Base-by-base conservation (phyloP, 805 yeast genomes). In the Metschnikowia proteae region DNA sequence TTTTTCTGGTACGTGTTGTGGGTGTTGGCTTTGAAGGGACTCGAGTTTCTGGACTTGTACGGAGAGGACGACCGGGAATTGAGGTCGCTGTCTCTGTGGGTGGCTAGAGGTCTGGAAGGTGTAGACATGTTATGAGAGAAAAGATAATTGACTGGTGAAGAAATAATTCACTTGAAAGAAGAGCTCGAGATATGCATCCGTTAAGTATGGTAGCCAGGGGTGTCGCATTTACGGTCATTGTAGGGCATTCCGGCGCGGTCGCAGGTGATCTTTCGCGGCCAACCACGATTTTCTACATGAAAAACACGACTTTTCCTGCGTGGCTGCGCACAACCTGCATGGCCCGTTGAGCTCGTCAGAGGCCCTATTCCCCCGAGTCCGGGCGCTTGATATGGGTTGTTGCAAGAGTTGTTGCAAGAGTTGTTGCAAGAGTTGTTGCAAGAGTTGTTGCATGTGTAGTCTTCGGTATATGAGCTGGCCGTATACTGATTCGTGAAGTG, bases 21-120 rank as follows among this genome's bases (percentile, higher is more conserved):
- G 10, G 43, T 17, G 27, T 37, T 25, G 13, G n/a, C 32, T 25
- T 38, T 53, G 27, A 45, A 48, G 6, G 59, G 56, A 9, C 54
- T 51, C 28, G 49, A 37, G 13, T 51, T 49, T 26, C 46, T 43
- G 31, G 54, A 49, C 39, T 55, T 55, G 48, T 39, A 34, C 5
- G 59, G 59, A 5, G 59, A 54, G 4, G 57, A 44, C 3, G 56
- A 36, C 27, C 57, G 37, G 27, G 59, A 56, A 49, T 56, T 54
- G 48, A 50, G 44, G 28, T 45, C 29, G 13, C 55, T 54, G 52
- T 50, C 55, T 46, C 52, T 46, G 37, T 50, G 50, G 11, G 52
- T 46, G 37, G 58, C 54, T 41, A 56, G 47, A n/a, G 58, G 56
- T 36, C 56, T 49, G 46, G 35, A 35, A 7, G 55, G 52, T 31